Conservation (phyloP, 1,284 basidiomycete genomes). For the Inonotus hispidus region DNA sequence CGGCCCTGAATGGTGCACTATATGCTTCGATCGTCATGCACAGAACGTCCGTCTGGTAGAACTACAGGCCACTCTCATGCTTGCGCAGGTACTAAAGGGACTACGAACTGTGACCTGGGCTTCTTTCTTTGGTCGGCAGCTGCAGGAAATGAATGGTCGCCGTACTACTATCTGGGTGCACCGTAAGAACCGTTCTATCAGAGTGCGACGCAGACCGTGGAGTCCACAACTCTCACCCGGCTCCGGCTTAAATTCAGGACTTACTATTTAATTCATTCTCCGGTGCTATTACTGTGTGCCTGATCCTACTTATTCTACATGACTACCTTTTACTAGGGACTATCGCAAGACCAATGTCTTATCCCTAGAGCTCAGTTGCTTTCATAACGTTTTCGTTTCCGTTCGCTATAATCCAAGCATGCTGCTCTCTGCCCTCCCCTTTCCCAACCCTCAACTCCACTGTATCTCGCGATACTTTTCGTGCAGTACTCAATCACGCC, state of each 20-base stretch:
- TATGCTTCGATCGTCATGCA: constrained; percentile 15
- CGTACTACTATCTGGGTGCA: constrained; percentile 17
- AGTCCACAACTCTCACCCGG: not conserved
- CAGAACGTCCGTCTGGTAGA: constrained; percentile 10
- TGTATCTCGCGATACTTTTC: too few species aligned
- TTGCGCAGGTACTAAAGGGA: constrained; percentile 11
- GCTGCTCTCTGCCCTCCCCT: too few species aligned
- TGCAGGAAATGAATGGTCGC: constrained; percentile 12
- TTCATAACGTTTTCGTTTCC: too few species aligned
- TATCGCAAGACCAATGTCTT: too few species aligned
- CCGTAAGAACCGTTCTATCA: constrained; percentile 7
- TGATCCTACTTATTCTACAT: not conserved
- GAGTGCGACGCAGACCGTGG: constrained; percentile 16
- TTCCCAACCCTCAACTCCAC: too few species aligned
- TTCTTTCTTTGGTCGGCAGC: constrained; percentile 16
- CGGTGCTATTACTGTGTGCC: not conserved
- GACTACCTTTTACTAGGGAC: not conserved
- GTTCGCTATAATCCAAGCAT: too few species aligned
- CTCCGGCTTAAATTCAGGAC: not conserved
- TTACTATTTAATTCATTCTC: not conserved
- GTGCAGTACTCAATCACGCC: too few species aligned
- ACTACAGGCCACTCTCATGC: constrained; percentile 8
- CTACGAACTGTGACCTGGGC: constrained; percentile 11
- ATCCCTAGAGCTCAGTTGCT: too few species aligned
- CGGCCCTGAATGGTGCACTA: constrained; percentile 17